Base-by-base conservation (phyloP, 129 eudicot genomes). In the Kitagawia praeruptora region DNA sequence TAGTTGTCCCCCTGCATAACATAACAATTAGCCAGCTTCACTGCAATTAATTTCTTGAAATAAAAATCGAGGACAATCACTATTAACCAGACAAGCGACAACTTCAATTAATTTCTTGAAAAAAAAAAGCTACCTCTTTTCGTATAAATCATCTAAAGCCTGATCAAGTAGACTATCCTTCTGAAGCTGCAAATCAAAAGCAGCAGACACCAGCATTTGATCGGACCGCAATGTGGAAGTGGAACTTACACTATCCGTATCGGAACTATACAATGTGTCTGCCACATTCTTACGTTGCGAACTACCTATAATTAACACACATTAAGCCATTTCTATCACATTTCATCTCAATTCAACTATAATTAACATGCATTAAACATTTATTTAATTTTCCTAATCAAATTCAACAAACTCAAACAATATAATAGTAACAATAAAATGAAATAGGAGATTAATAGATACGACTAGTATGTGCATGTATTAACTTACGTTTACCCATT, bases 1-100 rank as follows among this genome's bases (percentile, higher is more conserved):
- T 88, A 3, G 96, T 92, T 4, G 98, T 86, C 16, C 91, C 92
- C 83, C 98, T 95, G 82, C n/a, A n/a, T n/a, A n/a, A n/a, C 67
- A 78, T n/a, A 48, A 54, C 2, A 15, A 7, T 5, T 70, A 79
- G 9, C 34, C 19, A 41, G 25, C 47, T 39, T n/a, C n/a, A n/a
- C n/a, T n/a, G n/a, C n/a, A n/a, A n/a, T n/a, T n/a, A n/a, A n/a
- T n/a, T n/a, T n/a, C n/a, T n/a, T n/a, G n/a, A n/a, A n/a, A n/a
- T n/a, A 51, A 37, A n/a, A 56, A 25, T 63, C 18, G 16, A 27
- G 40, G 4, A 69, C 45, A 2, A 63, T 14, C 73, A 34, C 14
- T 9, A 10, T 45, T 45, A 45, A 45, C 48, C 48, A 45, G 10
- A 45, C 48, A 45, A 45, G 48, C 11, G 14, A 2, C 14, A 13